A percentile compares a stretch with the other conserved stretches of the same genome.
Evolutionary conservation across 176 grass and related monocot genomes (phyloP).

Genomic region (Poa annua): DNA sequence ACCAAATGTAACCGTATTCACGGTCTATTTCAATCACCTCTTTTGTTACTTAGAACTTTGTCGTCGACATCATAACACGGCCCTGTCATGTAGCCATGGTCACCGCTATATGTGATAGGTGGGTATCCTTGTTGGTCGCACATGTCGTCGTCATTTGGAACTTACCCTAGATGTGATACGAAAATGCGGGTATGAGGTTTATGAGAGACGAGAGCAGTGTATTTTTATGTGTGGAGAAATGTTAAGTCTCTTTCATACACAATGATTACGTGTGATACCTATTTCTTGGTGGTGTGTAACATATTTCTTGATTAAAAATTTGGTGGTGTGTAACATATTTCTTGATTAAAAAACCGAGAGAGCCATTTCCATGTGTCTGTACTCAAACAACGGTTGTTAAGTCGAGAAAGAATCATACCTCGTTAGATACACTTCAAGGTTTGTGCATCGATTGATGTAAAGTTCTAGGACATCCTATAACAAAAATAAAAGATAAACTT

Average conservation of each 20-base stretch:
- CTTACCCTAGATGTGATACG: background rate
- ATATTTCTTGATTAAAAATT: background rate
- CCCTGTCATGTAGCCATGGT: background rate
- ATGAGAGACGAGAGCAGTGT: background rate
- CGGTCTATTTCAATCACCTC: background rate
- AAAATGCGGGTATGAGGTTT: background rate
- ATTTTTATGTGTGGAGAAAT: too few relatives aligned
- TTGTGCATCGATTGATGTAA: background rate
- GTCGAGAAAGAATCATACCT: background rate
- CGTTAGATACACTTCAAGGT: too few relatives aligned
- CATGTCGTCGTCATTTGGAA: background rate
- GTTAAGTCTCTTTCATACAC: background rate
- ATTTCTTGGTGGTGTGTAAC: background rate
- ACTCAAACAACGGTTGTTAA: background rate
- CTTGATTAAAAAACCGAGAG: background rate
- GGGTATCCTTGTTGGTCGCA: background rate
- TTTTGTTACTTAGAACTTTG: background rate
- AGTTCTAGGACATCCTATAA: too few relatives aligned
- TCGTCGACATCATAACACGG: background rate
- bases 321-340: background rate
- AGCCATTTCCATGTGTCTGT: background rate
- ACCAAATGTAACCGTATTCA: background rate
- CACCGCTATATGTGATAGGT: background rate
- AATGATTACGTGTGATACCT: background rate
- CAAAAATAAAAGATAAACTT: too few relatives aligned